A percentile compares a stretch with the other conserved stretches of the same genome.
These are phyloP conservation scores for Penicillium samsonianum DNA, from an alignment of 495 filamentous ascomycete genomes.

Conservation along the genomic window DNA sequence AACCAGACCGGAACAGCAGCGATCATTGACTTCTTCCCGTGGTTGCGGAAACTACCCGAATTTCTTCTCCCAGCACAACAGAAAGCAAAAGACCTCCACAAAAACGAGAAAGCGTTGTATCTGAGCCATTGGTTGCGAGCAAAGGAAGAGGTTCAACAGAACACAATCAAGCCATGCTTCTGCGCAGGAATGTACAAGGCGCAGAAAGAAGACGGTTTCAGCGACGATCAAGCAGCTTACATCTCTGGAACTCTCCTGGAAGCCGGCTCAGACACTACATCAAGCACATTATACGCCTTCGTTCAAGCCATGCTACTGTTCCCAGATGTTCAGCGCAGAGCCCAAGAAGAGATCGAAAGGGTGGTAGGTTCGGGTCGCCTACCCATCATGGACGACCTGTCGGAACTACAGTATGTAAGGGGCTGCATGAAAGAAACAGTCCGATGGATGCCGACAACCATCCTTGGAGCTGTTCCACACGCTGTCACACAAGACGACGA, in stretches of 20 bases:
- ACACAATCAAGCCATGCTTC: conserved; percentile 34
- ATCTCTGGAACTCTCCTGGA: conserved; percentile 46
- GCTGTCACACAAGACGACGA: conserved; percentile 54
- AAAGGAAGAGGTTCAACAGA: conserved; percentile 33
- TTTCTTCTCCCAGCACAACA: conserved; percentile 30
- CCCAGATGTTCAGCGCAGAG: conserved; percentile 48
- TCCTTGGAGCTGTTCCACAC: conserved; percentile 57
- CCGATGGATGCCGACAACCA: conserved; percentile 43
- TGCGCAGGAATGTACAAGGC: conserved; percentile 42
- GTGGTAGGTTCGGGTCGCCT: conserved; percentile 27
- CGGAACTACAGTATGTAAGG: conserved; percentile 40
- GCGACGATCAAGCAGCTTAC: conserved; percentile 40
- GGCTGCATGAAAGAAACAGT: conserved; percentile 42
- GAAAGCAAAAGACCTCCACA: conserved; percentile 44
- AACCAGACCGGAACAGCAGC: conserved; percentile 43
- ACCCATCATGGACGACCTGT: conserved; percentile 27
- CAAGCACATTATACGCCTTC: conserved; percentile 41
- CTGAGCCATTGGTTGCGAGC: conserved; percentile 40
- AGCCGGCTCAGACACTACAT: conserved; percentile 47
- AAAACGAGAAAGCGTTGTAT: conserved; percentile 34
- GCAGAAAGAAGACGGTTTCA: conserved; percentile 28
- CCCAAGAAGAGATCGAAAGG: conserved; percentile 51
- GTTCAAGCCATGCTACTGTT: conserved; percentile 45
- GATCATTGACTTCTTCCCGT: conserved; percentile 38
- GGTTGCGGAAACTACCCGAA: conserved; percentile 29